Conservation (phyloP, 192 early-diverging fungal species). For the Backusella psychrophila region DNA sequence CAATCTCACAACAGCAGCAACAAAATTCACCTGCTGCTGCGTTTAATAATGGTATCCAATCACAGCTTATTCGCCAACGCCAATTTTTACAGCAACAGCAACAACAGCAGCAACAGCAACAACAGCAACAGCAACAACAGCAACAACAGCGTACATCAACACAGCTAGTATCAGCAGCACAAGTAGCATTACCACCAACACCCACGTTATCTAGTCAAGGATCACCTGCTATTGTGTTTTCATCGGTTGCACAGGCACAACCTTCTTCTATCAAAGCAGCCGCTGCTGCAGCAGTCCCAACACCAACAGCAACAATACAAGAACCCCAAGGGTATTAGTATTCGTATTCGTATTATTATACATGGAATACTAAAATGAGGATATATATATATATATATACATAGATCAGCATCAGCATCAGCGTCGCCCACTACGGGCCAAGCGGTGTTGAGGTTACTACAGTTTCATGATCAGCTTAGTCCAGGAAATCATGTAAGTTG, state of each 20-base stretch:
- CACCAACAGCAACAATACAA: not conserved
- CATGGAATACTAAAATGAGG: no score
- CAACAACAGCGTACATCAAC: not conserved
- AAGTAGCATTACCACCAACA: constrained; percentile 4
- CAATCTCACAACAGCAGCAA: not conserved
- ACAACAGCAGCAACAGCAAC: not conserved
- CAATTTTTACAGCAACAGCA: not conserved
- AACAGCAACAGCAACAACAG: not conserved
- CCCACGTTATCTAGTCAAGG: constrained; percentile 16
- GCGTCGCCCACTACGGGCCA: constrained; percentile 9
- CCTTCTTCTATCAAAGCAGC: not conserved
- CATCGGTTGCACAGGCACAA: not conserved
- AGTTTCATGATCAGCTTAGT: constrained; percentile 18
- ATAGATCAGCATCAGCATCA: not conserved
- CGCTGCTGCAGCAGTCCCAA: not conserved
- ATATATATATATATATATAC: not conserved
- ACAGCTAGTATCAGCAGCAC: constrained; percentile 12
- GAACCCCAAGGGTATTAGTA: not conserved
- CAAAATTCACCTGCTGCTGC: not conserved
- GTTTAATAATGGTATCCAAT: not conserved
- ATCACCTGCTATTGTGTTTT: constrained; percentile 10
- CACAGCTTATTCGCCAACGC: constrained; percentile 1
- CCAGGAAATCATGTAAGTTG: not conserved
- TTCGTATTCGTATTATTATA: not conserved
- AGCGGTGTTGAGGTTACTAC: constrained; percentile 25